These are phyloP conservation scores for Terana coerulea DNA, from an alignment of 768 basidiomycete species.

Conservation along the genomic window DNA sequence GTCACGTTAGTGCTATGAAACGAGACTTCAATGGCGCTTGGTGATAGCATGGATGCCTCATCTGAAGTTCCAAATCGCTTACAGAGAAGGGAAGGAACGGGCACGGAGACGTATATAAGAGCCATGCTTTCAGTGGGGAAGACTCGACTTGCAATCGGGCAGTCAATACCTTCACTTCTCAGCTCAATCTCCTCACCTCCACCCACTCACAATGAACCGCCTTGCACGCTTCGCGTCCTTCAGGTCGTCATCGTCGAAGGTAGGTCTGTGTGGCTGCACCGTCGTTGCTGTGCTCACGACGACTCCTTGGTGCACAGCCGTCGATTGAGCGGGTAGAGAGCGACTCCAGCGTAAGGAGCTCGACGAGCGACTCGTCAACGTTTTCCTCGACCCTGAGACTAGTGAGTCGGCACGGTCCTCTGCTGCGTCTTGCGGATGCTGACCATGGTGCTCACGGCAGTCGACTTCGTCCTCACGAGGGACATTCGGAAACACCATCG, in stretches of 20 bases:
- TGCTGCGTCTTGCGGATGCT: no score
- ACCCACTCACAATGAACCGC: background rate
- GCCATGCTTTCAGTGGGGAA: no score
- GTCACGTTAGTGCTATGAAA: background rate
- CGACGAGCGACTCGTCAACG: constrained; percentile 92
- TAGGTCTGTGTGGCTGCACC: no score
- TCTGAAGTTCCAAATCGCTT: background rate
- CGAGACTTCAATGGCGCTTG: background rate
- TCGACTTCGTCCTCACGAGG: no score
- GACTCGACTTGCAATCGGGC: no score
- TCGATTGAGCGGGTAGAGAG: background rate
- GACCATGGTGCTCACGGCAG: no score
- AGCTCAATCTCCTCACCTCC: background rate
- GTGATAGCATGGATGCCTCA: background rate
- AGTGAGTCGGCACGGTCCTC: no score
- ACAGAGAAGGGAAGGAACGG: background rate
- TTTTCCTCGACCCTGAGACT: background rate
- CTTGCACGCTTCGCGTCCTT: background rate
- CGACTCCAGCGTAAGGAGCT: background rate
- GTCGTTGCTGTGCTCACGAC: no score
- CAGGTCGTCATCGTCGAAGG: background rate
- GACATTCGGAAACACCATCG: no score
- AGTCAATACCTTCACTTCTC: no score
- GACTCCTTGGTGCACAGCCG: background rate
- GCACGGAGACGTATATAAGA: constrained; percentile 2